A percentile compares a stretch with the other conserved stretches of the same genome.
Evolutionary conservation across 2,329 filamentous ascomycete genomes (phyloP).

Genomic region (Cladosporium sp.): DNA sequence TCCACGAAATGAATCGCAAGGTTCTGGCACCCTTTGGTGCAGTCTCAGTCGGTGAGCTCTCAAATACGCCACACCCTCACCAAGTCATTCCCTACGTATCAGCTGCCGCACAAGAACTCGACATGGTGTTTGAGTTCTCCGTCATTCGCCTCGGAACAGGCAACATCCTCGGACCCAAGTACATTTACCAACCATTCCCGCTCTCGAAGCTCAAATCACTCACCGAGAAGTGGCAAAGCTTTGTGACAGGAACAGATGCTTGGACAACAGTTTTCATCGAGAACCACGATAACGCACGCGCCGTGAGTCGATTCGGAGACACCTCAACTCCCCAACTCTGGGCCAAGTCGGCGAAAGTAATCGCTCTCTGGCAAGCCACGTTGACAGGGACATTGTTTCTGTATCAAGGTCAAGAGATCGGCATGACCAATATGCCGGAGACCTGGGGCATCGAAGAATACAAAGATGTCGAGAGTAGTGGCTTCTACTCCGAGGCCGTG

Average conservation of each 20-base stretch:
- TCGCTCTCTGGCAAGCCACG: slow-evolving; percentile 53
- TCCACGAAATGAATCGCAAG: slow-evolving; percentile 39
- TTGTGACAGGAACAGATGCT: slow-evolving; percentile 55
- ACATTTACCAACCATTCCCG: slow-evolving; percentile 17
- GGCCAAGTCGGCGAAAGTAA: slow-evolving; percentile 52
- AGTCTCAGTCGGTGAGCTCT: slow-evolving; percentile 52
- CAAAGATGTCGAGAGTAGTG: slow-evolving; percentile 56
- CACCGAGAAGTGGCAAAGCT: slow-evolving; percentile 21
- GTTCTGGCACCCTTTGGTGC: slow-evolving; percentile 46
- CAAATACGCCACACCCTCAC: slow-evolving; percentile 42
- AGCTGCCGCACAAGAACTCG: slow-evolving; percentile 52
- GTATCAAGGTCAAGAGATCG: slow-evolving; percentile 67
- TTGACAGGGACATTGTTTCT: slow-evolving; percentile 61
- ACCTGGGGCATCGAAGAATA: slow-evolving; percentile 59
- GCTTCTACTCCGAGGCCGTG: slow-evolving; percentile 38
- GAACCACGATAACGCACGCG: slow-evolving; percentile 61
- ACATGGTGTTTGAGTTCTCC: slow-evolving; percentile 72
- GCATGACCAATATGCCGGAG: slow-evolving; percentile 59
- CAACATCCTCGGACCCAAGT: slow-evolving; percentile 18
- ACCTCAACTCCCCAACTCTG: slow-evolving; percentile 32
- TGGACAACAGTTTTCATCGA: slow-evolving; percentile 64
- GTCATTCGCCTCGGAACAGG: slow-evolving; percentile 46
- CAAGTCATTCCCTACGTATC: slow-evolving; percentile 52
- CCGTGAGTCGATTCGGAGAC: slow-evolving; percentile 49
- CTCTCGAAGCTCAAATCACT: slow-evolving; percentile 6